Base-by-base conservation (phyloP, 371 early-diverging fungal genomes). In the Parasitella parasitica region DNA sequence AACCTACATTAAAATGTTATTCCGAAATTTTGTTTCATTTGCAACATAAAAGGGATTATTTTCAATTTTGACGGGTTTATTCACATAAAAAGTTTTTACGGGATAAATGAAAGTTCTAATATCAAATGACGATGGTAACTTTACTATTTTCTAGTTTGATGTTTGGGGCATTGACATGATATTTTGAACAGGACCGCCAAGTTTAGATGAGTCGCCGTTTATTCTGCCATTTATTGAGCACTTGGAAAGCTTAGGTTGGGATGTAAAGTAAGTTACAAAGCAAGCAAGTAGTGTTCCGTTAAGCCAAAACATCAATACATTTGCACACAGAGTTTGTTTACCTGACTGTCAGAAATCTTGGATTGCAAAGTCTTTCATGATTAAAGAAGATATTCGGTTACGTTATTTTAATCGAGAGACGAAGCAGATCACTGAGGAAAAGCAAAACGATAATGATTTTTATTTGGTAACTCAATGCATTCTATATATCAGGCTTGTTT, bases 291-390 rank as follows among this genome's bases (percentile, higher is more conserved):
- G n/a, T n/a, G n/a, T n/a, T n/a, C n/a, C n/a, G n/a, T n/a, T n/a
- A n/a, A n/a, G n/a, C n/a, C n/a, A n/a, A n/a, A n/a, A n/a, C n/a
- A n/a, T n/a, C n/a, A 20, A 55, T 12, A 35, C 5, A 12, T n/a
- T n/a, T 39, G 41, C 6, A 38, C 12, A 52, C 52, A 76, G 77
- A 41, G 80, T 76, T 6, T 72, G 71, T 38, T 61, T 79, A 26
- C 80, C 80, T 3, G 70, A 76, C 30, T 61, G 69, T 5, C 80
- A 79, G 69, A 79, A 76, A 46, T 76, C 77, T n/a, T 79, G 80
- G 80, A 75, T 79, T 26, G 67, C 76, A 24, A 79, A 76, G 53
- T 72, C 80, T 0, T 79, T 79, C 58, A 70, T 79, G 67, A 79
- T 79, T 54, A 79, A 74, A 38, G 75, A 79, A 22, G 72, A 72